phyloP scores from a whole-genome alignment of 2,329 filamentous ascomycete species.

The Colletotrichum cuscutae region DNA sequence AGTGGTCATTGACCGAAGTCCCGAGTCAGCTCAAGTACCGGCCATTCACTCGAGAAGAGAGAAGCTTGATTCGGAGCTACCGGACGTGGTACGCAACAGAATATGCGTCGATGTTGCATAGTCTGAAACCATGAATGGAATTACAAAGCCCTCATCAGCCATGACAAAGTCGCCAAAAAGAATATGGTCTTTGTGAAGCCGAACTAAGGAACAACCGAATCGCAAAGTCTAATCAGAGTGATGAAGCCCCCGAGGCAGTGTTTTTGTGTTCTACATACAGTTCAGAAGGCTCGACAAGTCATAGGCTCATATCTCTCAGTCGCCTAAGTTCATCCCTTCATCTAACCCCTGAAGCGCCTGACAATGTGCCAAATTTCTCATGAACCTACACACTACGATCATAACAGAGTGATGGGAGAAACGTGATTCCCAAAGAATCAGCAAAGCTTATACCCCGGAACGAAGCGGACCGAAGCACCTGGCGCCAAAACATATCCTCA shows the following conservation, averaged over 20 bases:
- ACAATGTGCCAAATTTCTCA: not conserved
- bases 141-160: no score
- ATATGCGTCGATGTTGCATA: no score
- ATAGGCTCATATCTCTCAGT: not conserved
- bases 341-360: not conserved
- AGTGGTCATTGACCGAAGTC: no score
- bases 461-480: not conserved
- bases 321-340: not conserved
- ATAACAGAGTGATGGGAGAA: not conserved
- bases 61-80: no score
- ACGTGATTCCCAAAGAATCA: no score
- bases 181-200: not conserved
- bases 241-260: not conserved
- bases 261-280: not conserved
- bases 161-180: no score
- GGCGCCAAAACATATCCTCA: not conserved
- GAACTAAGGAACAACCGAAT: not conserved
- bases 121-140: no score
- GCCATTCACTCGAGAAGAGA: no score
- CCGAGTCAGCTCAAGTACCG: no score
- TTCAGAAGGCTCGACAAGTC: not conserved
- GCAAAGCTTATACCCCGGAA: not conserved
- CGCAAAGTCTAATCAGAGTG: not conserved
- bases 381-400: not conserved
- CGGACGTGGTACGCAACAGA: no score